phyloP scores from a whole-genome alignment of 139 green algal genomes.

The Chlorella sp. region DNA sequence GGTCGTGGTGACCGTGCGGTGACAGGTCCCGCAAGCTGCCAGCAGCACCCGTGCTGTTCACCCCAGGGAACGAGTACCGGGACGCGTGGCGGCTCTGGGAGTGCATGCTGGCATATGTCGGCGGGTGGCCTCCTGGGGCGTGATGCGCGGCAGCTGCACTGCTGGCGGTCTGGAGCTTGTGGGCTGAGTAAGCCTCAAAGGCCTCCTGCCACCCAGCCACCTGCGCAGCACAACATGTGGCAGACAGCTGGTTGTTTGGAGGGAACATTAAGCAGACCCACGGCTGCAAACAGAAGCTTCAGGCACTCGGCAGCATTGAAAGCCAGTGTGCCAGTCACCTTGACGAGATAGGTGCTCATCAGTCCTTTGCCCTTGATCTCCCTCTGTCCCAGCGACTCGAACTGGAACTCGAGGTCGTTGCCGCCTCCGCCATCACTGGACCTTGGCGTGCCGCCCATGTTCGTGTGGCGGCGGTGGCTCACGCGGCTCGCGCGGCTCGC shows the following conservation, averaged over 20 bases:
- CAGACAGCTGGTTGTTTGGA: no score
- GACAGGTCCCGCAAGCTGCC: no score
- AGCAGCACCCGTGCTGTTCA: background rate
- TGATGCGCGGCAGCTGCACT: background rate
- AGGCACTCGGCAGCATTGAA: background rate
- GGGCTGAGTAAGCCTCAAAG: background rate
- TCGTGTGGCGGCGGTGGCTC: no score
- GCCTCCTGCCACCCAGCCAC: background rate
- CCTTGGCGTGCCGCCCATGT: no score
- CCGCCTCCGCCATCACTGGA: no score
- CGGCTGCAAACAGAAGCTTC: background rate
- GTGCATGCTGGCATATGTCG: no score
- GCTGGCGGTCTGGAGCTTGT: background rate
- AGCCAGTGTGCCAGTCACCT: background rate
- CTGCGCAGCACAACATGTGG: background rate
- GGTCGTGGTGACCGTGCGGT: background rate
- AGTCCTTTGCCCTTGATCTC: constrained; percentile 9
- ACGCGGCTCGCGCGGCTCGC: no score
- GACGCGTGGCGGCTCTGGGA: background rate
- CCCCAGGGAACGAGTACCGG: no score
- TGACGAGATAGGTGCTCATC: constrained; percentile 2
- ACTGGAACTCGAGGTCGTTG: constrained; percentile 3
- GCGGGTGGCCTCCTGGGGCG: background rate
- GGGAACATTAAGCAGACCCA: no score
- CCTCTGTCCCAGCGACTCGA: background rate